Base-by-base conservation (phyloP, 1,284 basidiomycete genomes). In the Ustilago curta region DNA sequence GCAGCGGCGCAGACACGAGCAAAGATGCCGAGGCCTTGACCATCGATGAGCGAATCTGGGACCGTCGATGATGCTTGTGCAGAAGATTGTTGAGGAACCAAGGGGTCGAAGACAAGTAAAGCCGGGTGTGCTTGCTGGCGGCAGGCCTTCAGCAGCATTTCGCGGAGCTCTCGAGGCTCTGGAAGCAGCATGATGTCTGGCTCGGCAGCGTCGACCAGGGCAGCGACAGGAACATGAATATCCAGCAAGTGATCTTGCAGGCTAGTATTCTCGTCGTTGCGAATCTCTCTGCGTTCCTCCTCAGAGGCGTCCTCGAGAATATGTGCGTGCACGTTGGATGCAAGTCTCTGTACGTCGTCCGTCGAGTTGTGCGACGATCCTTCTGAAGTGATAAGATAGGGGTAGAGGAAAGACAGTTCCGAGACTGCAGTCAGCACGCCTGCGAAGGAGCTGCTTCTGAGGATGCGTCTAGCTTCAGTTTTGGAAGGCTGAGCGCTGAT, bases 1-100 rank as follows among this genome's bases (percentile, higher is more conserved):
- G 92, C 85, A 0, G 90, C 90, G 44, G 87, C 85, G 12, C 90
- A 88, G 1, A 88, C 85, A 9, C 95, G 90, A 0, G 90, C 90
- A 76, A 93, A 94, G 4, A 87, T 77, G 0, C 89, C 87, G 40
- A 89, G 88, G 0, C 90, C 90, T 19, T 86, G 85, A 0, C 69
- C 67, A 75, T 92, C 89, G 55, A 69, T 21, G 4, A 61, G 49
- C 16, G 60, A 47, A n/a, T 58, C 53, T 16, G 47, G 59, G 9
- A 19, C 16, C 21, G 47, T 23, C 6, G 44, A 25, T 16, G 51
- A 31, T 4, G 35, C 3, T 5, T 48, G 47, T 1, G 31, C 11
- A 5, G 19, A 23, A 21, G 21, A 11, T 2, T 48, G 31, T 27
- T 70, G 62, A 2, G 63, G 42, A 9, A 75, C 53, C 32, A 75